Evolutionary conservation across 2,329 filamentous ascomycete species (phyloP).

Genomic region (Microdochium trichocladiopsis): DNA sequence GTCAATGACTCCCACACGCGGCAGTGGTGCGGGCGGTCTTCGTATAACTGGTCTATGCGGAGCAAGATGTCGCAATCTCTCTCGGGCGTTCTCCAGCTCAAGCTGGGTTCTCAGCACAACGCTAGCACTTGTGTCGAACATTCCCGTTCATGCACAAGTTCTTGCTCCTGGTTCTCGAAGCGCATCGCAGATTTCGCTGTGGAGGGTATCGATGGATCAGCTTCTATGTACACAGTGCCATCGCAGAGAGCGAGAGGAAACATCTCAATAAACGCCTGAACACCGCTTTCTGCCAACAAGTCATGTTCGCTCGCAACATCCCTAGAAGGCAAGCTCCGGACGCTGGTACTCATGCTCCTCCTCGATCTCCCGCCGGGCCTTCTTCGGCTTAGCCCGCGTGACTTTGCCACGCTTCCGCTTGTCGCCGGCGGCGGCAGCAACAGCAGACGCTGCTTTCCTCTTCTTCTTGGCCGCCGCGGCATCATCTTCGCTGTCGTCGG

Average conservation of each 20-base stretch:
- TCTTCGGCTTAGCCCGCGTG: conserved; percentile 41
- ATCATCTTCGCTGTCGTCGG: conserved; percentile 51
- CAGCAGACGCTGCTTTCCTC: conserved; percentile 6
- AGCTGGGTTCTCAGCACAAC: too few species aligned
- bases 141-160: neutral
- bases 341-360: conserved; percentile 44
- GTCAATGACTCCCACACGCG: too few species aligned
- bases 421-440: conserved; percentile 32
- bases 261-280: conserved; percentile 3
- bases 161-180: neutral
- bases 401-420: conserved; percentile 33
- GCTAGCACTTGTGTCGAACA: too few species aligned
- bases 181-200: neutral
- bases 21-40: too few species aligned
- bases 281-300: conserved; percentile 2
- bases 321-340: conserved; percentile 21
- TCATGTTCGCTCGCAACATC: neutral
- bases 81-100: too few species aligned
- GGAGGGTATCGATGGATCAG: neutral
- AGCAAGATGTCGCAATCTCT: too few species aligned
- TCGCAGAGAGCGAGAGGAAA: neutral
- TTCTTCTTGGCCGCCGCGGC: conserved; percentile 48
- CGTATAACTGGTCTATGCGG: too few species aligned
- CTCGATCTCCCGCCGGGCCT: conserved; percentile 64
- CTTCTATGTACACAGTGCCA: neutral